Evolutionary conservation across 352 stramenopile genomes (phyloP).

Genomic region (Nothophytophthora sp.): DNA sequence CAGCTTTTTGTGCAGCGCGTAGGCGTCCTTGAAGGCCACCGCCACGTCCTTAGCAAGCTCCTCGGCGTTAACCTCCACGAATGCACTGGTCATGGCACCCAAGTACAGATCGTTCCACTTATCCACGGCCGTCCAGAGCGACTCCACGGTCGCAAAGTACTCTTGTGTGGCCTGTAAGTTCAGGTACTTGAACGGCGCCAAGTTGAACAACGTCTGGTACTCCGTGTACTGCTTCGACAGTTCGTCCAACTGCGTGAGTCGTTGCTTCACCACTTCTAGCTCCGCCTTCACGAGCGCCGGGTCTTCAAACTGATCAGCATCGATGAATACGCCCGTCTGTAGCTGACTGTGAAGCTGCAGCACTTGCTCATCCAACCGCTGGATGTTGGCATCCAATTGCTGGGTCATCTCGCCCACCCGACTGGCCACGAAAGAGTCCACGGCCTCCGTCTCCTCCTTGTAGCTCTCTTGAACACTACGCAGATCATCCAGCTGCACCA

Average conservation of each 20-base stretch:
- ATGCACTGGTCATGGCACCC: slow-evolving; percentile 80
- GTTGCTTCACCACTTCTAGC: slow-evolving; percentile 79
- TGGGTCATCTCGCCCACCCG: slow-evolving; percentile 91
- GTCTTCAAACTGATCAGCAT: slow-evolving; percentile 88
- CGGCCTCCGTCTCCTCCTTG: slow-evolving; percentile 85
- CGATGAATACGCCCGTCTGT: slow-evolving; percentile 86
- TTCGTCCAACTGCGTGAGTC: slow-evolving; percentile 85
- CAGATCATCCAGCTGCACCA: slow-evolving; percentile 92
- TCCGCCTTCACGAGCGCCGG: slow-evolving; percentile 76
- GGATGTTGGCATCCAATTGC: slow-evolving; percentile 92
- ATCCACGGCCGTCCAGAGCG: slow-evolving; percentile 83
- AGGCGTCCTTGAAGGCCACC: slow-evolving; percentile 89
- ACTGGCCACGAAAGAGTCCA: slow-evolving; percentile 86
- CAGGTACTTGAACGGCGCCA: slow-evolving; percentile 88
- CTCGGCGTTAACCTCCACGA: slow-evolving; percentile 89
- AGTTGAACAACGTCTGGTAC: slow-evolving; percentile 93
- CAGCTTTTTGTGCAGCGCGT: slow-evolving; percentile 91
- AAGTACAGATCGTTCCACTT: slow-evolving; percentile 87
- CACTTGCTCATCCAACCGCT: slow-evolving; percentile 91
- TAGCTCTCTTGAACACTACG: slow-evolving; percentile 88
- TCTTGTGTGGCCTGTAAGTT: slow-evolving; percentile 89
- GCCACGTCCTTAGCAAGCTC: slow-evolving; percentile 88
- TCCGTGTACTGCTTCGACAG: slow-evolving; percentile 91
- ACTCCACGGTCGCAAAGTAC: slow-evolving; percentile 83
- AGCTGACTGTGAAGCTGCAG: slow-evolving; percentile 83